Evolutionary conservation across 345 rosid genomes (phyloP).

Genomic region (Eucalyptus melliodora): DNA sequence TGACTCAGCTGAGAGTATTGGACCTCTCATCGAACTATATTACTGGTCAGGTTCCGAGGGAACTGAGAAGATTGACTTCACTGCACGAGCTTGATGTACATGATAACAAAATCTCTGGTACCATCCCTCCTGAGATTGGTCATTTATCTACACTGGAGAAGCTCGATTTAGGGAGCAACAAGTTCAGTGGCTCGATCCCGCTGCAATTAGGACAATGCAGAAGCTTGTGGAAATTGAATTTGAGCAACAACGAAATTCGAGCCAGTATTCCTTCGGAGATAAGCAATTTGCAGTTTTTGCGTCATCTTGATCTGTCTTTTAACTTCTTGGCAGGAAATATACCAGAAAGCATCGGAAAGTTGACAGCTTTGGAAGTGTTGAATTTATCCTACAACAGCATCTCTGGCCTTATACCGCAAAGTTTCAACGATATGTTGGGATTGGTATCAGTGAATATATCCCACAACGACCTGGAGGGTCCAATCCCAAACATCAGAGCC

Average conservation of each 20-base stretch:
- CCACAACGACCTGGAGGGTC: no score
- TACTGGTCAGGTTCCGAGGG: background rate
- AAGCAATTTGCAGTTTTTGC: background rate
- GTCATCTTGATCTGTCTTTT: background rate
- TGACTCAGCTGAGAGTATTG: background rate
- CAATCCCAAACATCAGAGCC: no score
- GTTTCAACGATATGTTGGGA: background rate
- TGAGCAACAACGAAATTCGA: background rate
- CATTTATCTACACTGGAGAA: background rate
- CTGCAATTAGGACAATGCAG: background rate
- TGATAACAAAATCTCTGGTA: conserved; percentile 6
- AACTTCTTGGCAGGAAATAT: background rate
- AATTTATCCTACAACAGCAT: conserved; percentile 8
- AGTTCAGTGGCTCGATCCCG: background rate
- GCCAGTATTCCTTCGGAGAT: background rate
- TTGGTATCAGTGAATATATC: no score
- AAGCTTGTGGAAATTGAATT: background rate
- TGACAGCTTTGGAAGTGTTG: background rate
- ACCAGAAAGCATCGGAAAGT: background rate
- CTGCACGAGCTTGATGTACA: background rate
- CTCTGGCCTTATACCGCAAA: conserved; percentile 1
- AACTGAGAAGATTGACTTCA: background rate
- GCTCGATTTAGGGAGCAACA: background rate
- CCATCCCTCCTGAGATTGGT: conserved; percentile 6
- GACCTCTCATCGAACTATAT: background rate